These are phyloP conservation scores for Euphorbia celastroides DNA, from an alignment of 441 rosid genomes.

Conservation along the genomic window DNA sequence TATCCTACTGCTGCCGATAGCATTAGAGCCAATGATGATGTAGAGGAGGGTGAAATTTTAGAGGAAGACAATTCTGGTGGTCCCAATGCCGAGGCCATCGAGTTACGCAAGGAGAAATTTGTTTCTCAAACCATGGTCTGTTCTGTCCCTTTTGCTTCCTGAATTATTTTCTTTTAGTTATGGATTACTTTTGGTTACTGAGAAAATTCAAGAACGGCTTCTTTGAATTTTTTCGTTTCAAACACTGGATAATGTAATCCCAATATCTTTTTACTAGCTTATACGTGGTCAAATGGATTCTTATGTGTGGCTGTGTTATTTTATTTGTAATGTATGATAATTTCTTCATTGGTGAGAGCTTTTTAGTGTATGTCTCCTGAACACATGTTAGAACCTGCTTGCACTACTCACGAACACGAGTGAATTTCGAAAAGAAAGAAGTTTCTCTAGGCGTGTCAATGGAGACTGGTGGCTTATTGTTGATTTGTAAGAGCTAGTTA, in stretches of 20 bases:
- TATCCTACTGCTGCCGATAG: constrained; percentile 14
- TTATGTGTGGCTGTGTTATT: constrained; percentile 17
- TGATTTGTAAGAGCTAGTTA: constrained; percentile 85
- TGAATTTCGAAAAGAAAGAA: constrained; percentile 57
- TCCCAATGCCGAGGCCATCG: constrained; percentile 30
- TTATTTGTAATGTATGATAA: constrained; percentile 25
- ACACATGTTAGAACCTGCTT: constrained; percentile 54
- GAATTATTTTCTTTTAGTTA: background rate
- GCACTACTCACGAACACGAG: constrained; percentile 35
- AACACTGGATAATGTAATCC: background rate
- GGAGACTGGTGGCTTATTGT: constrained; percentile 73
- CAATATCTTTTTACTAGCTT: background rate
- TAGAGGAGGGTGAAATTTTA: constrained; percentile 98
- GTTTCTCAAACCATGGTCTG: constrained; percentile 59
- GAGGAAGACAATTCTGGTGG: constrained; percentile 47
- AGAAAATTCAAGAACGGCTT: constrained; percentile 6
- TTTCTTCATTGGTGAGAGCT: constrained; percentile 44
- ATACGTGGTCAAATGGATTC: constrained; percentile 29
- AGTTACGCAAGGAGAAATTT: constrained; percentile 23
- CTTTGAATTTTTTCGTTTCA: background rate
- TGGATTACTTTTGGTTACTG: constrained; percentile 29
- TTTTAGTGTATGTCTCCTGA: constrained; percentile 48
- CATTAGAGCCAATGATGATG: constrained; percentile 47
- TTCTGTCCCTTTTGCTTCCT: constrained; percentile 31
- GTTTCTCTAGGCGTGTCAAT: constrained; percentile 54